Evolutionary conservation across 2,329 filamentous ascomycete species (phyloP).

Genomic region (Aspergillus intermedius): DNA sequence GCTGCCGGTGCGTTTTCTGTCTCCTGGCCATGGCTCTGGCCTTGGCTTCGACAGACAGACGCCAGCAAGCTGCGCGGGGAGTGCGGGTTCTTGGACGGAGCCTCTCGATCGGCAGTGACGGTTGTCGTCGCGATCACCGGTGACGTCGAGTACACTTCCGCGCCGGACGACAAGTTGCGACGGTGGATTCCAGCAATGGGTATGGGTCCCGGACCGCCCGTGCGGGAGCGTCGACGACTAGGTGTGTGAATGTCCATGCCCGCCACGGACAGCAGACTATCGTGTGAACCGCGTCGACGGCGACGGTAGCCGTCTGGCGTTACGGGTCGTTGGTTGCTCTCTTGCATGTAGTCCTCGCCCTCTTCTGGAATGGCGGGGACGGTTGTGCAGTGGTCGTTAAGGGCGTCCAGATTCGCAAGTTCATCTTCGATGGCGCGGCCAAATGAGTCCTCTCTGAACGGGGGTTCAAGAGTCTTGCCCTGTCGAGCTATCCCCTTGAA

Average conservation of each 20-base stretch:
- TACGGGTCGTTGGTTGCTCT: not conserved
- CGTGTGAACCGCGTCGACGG: constrained; percentile 54
- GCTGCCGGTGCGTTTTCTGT: not conserved
- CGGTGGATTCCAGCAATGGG: constrained; percentile 35
- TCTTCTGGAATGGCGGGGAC: constrained; percentile 35
- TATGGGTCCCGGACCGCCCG: constrained; percentile 52
- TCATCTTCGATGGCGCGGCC: constrained; percentile 9
- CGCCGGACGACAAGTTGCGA: constrained; percentile 40
- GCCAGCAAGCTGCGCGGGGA: constrained; percentile 31
- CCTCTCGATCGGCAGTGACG: constrained; percentile 28
- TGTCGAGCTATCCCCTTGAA: not conserved
- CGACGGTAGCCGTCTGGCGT: not conserved
- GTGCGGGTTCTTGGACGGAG: constrained; percentile 15
- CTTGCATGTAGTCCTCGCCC: constrained; percentile 22
- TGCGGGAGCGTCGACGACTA: constrained; percentile 66
- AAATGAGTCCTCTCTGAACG: not conserved
- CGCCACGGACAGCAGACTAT: constrained; percentile 79
- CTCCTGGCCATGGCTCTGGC: no score
- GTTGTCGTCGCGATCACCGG: constrained; percentile 34
- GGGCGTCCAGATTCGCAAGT: constrained; percentile 7
- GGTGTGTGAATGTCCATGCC: constrained; percentile 87
- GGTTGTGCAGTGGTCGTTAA: constrained; percentile 12
- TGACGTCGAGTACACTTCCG: constrained; percentile 33
- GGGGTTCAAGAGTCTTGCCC: not conserved
- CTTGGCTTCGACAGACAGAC: constrained; percentile 10